These are phyloP conservation scores for Neophaeococcomyces aloes DNA, from an alignment of 2,329 filamentous ascomycete species.

Conservation along the genomic window DNA sequence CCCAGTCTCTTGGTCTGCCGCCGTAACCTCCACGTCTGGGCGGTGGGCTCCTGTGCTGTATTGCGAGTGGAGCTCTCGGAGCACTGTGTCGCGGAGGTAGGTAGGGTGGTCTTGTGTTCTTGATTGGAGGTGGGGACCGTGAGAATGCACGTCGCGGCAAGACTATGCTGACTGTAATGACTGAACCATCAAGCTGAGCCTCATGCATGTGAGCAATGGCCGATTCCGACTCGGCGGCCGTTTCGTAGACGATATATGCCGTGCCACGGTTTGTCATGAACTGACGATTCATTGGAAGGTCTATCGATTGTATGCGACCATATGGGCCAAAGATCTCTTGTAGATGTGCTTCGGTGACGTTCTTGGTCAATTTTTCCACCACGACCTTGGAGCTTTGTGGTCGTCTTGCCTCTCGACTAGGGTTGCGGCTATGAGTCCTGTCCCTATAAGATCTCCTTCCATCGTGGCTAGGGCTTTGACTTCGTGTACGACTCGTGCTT, in stretches of 20 bases:
- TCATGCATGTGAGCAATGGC: conserved; percentile 98
- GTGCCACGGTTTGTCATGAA: conserved; percentile 86
- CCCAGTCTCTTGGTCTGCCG: conserved; percentile 22
- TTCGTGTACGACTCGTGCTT: conserved; percentile 24
- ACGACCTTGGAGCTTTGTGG: conserved; percentile 59
- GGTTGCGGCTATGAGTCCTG: conserved; percentile 29
- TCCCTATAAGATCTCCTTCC: conserved; percentile 29
- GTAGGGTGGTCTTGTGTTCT: conserved; percentile 44
- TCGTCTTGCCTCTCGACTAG: conserved; percentile 22
- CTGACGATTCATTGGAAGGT: conserved; percentile 77
- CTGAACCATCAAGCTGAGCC: conserved; percentile 75
- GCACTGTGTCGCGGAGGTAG: conserved; percentile 29
- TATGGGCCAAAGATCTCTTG: conserved; percentile 87
- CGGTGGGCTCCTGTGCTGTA: conserved; percentile 27
- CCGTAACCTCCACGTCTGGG: conserved; percentile 30
- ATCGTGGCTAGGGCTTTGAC: conserved; percentile 32
- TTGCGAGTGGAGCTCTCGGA: conserved; percentile 19
- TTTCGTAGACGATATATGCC: conserved; percentile 77
- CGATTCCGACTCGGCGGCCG: conserved; percentile 67
- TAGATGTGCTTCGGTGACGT: conserved; percentile 79
- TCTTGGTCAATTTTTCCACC: conserved; percentile 90
- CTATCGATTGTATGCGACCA: conserved; percentile 73
- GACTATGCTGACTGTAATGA: conserved; percentile 80
- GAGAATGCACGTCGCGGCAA: conserved; percentile 75
- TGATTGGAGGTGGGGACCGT: conserved; percentile 61